Evolutionary conservation across 1,284 basidiomycete species (phyloP), one percentile per base, ranked within the genome.

Genomic region (Sporisorium exsertum): DNA sequence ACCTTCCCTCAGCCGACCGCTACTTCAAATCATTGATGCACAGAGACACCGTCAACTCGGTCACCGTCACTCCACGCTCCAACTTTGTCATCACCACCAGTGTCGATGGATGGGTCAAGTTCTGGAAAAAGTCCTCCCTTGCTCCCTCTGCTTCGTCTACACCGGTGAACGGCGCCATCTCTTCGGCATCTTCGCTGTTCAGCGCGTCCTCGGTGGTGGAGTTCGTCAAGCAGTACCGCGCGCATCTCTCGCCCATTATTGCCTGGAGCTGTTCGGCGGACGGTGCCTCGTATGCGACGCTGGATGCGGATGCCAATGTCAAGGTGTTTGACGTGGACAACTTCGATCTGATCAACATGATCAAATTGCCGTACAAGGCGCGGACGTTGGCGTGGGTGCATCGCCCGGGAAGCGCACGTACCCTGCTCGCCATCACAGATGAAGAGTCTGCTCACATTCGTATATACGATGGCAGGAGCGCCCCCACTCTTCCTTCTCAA

Each of bases 21-120:
- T 99, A 99, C 87, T 92, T 91, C 88, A 95, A 96, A 88, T 95
- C 93, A 69, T 97, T 99, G 87, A 99, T 99, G 97, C 97, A 99
- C 86, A 89, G 95, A 57, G 96, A 99, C 80, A 90, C 91, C 20
- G 89, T 99, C 77, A 96, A 94, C 85, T 95, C 93, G 81, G 91
- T 91, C 55, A 90, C 92, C 22, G 74, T 84, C 16, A 83, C 83
- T 12, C 82, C 78, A 3, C 64, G 62, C 29, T 80, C 83, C 59
- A 66, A 94, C 75, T 99, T 98, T 81, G 84, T 98, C 58, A 90
- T 99, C 65, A 99, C 97, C 2, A 95, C 95, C 1, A 97, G 95
- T 2, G 86, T 95, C 13, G 96, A 99, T 82, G 97, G 97, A 1
- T 93, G 96, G 86, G 87, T 99, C 80, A 99, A 99, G 86, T 88